These are phyloP conservation scores for Leucogyrophana mollusca DNA, from an alignment of 768 basidiomycete species.

Conservation along the genomic window DNA sequence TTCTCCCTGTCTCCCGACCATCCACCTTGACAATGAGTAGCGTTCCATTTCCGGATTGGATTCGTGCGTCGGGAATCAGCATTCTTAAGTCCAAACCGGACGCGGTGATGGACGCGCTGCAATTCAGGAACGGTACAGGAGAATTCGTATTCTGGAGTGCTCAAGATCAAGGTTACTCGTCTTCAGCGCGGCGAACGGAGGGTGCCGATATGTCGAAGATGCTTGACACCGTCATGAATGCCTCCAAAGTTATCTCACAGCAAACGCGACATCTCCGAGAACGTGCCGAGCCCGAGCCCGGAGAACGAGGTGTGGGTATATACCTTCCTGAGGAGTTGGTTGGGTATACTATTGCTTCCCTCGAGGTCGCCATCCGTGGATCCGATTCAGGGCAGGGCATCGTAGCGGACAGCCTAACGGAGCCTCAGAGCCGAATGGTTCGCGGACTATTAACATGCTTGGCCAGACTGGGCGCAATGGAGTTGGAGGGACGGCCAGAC, in stretches of 20 bases:
- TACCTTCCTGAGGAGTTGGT: conserved; percentile 92
- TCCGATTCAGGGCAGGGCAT: conserved; percentile 43
- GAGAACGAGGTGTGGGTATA: conserved; percentile 79
- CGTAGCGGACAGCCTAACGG: conserved; percentile 75
- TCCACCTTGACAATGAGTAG: conserved; percentile 43
- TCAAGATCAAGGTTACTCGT: conserved; percentile 70
- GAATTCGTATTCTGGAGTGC: conserved; percentile 90
- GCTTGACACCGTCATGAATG: conserved; percentile 82
- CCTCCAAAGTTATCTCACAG: conserved; percentile 76
- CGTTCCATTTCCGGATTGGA: conserved; percentile 83
- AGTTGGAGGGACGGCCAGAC: conserved; percentile 69
- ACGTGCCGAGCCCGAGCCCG: conserved; percentile 64
- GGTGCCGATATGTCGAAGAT: conserved; percentile 69
- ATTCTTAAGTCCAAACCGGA: conserved; percentile 85
- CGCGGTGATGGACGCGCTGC: conserved; percentile 64
- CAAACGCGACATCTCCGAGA: conserved; percentile 85
- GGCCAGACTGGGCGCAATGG: conserved; percentile 59
- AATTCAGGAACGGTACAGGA: conserved; percentile 78
- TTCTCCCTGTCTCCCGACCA: conserved; percentile 75
- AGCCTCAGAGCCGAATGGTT: conserved; percentile 74
- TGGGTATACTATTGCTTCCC: conserved; percentile 79
- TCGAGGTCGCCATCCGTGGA: conserved; percentile 83
- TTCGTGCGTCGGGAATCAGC: conserved; percentile 84
- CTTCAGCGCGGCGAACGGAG: conserved; percentile 51
- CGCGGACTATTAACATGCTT: conserved; percentile 74